phyloP scores from a whole-genome alignment of 441 rosid species.

The Metrosideros polymorpha region DNA sequence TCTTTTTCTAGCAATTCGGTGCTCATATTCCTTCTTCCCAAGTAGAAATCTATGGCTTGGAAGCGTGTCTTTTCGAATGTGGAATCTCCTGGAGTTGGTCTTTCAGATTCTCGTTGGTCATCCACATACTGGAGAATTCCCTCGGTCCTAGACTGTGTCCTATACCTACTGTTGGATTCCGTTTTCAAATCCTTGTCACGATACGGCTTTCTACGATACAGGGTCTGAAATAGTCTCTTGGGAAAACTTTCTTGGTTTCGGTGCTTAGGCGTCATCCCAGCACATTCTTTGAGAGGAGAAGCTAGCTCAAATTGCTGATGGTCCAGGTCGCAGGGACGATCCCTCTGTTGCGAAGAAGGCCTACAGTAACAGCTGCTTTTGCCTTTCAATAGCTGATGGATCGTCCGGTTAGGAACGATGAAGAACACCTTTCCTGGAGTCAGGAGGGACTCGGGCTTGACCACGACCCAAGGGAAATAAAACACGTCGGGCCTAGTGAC shows the following conservation, averaged over 20 bases:
- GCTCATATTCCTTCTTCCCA: background rate
- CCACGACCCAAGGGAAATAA: conserved; percentile 38
- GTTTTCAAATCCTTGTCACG: background rate
- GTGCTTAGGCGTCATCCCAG: conserved; percentile 3
- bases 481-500: conserved; percentile 34
- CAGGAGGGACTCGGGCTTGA: conserved; percentile 25
- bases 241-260: background rate
- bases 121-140: background rate
- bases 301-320: background rate
- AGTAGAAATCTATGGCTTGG: background rate
- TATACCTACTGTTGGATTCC: background rate
- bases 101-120: background rate
- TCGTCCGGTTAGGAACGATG: conserved; percentile 29
- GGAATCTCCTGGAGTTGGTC: background rate
- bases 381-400: conserved; percentile 24
- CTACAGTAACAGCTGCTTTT: background rate
- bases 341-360: conserved; percentile 1
- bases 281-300: background rate
- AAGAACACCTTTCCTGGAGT: conserved; percentile 26
- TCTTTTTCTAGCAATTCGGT: background rate
- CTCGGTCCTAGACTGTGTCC: conserved; percentile 15
- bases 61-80: background rate
- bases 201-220: conserved; percentile 1
- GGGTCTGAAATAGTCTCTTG: conserved; percentile 6
- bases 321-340: background rate